Base-by-base conservation (phyloP, 2,329 filamentous ascomycete species). In the Neodidymelliopsis sp. region DNA sequence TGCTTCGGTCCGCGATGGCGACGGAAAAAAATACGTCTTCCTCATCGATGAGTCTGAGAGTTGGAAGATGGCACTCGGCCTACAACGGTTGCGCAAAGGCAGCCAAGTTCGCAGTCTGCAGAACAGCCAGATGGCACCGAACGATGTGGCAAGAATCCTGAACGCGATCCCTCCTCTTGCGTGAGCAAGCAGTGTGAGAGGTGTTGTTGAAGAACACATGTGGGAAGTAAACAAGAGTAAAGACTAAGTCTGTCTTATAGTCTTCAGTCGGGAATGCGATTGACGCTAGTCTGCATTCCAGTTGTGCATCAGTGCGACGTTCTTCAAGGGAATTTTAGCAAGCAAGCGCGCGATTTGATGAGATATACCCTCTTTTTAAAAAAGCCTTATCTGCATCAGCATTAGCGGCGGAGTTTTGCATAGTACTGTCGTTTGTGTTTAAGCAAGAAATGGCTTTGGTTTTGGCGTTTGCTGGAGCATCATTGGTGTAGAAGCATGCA, bases 21-120 rank as follows among this genome's bases (percentile, higher is more conserved):
- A 86, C 59, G 81, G 81, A 53, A 85, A 83, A 61, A 78, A 77
- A 57, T 86, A 84, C 60, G 79, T 85, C 56, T 86, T 86, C 59
- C 75, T 87, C 15, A 68, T 87, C 41, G 76, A 79, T 31, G 78
- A 84, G 47, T 76, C 73, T 12, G 84, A 87, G 64, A 82, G 79
- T 27, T 86, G 83, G 82, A 87, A 87, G 66, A 79, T 86, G 15
- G 81, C 80, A 1, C 71, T 82, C 29, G 84, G 84, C 2, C 68
- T 87, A 31, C 77, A 83, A 64, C 74, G 80, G 19, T 69, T 87
- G 53, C 74, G 79, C 36, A 78, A 79, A 54, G 83, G 84, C 12
- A 79, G 77, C 45, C 78, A 82, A 59, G 81, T 84, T 22, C 72
- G 82, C 49, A 75, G 77, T 20, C 54, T 86, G 60, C 80, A 78